Evolutionary conservation across 2,329 filamentous ascomycete genomes (phyloP).

Genomic region (Incumbomyces delicatus): DNA sequence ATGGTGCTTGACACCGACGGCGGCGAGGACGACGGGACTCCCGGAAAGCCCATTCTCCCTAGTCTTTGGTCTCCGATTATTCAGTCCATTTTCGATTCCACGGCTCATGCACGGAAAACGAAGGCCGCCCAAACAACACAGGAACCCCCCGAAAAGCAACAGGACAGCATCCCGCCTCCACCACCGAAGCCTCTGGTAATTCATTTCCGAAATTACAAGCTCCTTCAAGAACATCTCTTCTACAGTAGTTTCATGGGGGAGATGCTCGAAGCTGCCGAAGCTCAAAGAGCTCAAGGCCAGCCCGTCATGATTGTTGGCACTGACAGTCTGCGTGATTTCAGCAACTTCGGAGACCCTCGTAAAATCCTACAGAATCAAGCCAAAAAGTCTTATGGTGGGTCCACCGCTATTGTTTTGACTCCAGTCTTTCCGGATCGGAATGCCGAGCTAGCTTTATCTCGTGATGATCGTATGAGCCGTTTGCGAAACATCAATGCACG

Average conservation of each 20-base stretch:
- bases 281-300: conserved; percentile 60
- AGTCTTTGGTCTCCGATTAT: background rate
- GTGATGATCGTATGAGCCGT: conserved; percentile 43
- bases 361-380: conserved; percentile 39
- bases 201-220: conserved; percentile 47
- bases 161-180: background rate
- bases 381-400: conserved; percentile 36
- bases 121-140: background rate
- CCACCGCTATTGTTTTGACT: conserved; percentile 46
- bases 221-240: conserved; percentile 62
- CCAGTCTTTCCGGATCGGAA: conserved; percentile 33
- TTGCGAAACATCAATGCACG: conserved; percentile 52
- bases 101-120: background rate
- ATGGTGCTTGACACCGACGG: background rate
- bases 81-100: background rate
- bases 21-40: background rate
- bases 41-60: too few species aligned
- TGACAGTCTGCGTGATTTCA: conserved; percentile 48
- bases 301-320: conserved; percentile 73
- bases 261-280: conserved; percentile 62
- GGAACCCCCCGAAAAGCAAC: background rate
- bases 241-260: conserved; percentile 60
- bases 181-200: conserved; percentile 11
- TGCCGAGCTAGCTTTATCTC: conserved; percentile 7
- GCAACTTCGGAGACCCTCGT: conserved; percentile 34